Evolutionary conservation across 2,329 filamentous ascomycete genomes (phyloP), one percentile per base, ranked within the genome.

Genomic region (Claviceps africana): DNA sequence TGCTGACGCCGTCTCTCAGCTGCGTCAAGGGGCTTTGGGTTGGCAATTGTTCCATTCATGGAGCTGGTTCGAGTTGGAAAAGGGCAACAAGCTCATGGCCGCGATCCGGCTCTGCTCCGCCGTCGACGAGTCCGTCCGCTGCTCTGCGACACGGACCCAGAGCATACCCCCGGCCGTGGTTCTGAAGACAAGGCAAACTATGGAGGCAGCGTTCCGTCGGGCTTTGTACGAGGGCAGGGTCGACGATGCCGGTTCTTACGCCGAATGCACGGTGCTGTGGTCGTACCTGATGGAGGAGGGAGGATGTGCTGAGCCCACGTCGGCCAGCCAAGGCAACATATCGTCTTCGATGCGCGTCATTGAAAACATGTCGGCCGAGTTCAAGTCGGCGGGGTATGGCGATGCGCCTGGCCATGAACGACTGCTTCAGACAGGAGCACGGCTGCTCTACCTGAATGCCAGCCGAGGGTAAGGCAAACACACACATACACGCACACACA

Each of bases 361-460:
- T 51, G 69, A 64, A 35, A 59, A 57, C 10, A 72, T 69, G 53
- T 76, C 73, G 9, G 57, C 61, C 1, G 72, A 72, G 3, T 65
- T 81, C 4, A 59, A 62, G 5, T 62, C 67, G 2, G 70, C 68
- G 35, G 61, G 64, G 7, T 57, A 65, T 6, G 60, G 59, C 6
- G 47, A 56, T 0, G 65, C 67, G 8, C 56, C 67, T 0, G 60
- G 68, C 2, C 75, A 80, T 39, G 86, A 95, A 64, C 68, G 77
- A 0, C 68, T 88, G 0, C 76, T 90, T 17, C 87, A 95, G 67
- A 75, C 75, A 52, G 78, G 82, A 31, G 76, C 83, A 6, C 75
- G 72, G 9, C 68, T 96, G 0, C 67, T 95, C 1, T 78, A 81
- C 54, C 67, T 80, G 55, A 83, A 94, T 64, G 73, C 82, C 40